These are phyloP conservation scores for Brasenia schreberi DNA, from an alignment of 164 flowering plant species.

Conservation along the genomic window DNA sequence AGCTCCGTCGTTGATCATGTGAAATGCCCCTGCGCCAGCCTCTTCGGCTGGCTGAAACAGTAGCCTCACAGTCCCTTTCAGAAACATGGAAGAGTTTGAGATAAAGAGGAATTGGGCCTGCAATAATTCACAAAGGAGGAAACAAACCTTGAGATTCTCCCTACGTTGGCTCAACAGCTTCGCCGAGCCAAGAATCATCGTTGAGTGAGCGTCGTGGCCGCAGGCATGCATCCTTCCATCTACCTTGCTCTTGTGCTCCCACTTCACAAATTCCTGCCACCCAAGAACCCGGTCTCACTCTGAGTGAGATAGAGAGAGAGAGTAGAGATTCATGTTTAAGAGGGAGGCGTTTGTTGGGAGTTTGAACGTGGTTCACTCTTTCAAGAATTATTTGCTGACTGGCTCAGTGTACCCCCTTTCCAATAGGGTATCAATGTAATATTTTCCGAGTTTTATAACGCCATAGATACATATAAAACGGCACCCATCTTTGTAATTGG, in stretches of 20 bases:
- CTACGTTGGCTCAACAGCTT: conserved; percentile 61
- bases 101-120: not conserved
- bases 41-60: conserved; percentile 93
- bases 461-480: too few relatives aligned
- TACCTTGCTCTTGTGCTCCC: conserved; percentile 79
- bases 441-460: too few relatives aligned
- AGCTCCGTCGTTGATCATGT: conserved; percentile 75
- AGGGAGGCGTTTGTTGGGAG: too few relatives aligned
- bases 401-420: too few relatives aligned
- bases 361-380: too few relatives aligned
- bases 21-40: conserved; percentile 75
- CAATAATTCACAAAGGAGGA: not conserved
- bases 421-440: too few relatives aligned
- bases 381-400: too few relatives aligned
- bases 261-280: conserved; percentile 61
- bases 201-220: conserved; percentile 77
- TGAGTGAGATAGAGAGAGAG: too few relatives aligned
- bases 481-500: too few relatives aligned
- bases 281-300: not conserved
- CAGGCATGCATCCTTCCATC: conserved; percentile 86
- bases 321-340: too few relatives aligned
- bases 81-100: conserved; percentile 2
- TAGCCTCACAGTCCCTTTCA: conserved; percentile 70
- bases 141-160: conserved; percentile 40
- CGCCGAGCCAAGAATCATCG: conserved; percentile 93